Evolutionary conservation across 2,329 filamentous ascomycete species (phyloP).

Genomic region (Ascochyta rabiei): DNA sequence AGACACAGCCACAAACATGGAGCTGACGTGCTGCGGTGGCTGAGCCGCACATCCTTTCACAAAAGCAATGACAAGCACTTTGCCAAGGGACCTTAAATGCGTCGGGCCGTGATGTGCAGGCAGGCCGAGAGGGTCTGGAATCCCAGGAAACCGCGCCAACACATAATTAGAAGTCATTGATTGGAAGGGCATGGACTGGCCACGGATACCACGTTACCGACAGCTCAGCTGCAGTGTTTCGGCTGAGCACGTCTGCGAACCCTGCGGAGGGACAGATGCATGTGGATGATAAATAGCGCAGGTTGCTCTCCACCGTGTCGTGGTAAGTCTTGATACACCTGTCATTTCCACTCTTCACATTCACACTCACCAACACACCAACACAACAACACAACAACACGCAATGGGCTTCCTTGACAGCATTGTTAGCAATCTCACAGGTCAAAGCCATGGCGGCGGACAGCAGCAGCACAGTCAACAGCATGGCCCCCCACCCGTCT

Average conservation of each 20-base stretch:
- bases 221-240: not conserved
- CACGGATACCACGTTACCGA: not conserved
- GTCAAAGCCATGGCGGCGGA: constrained; percentile 5
- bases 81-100: constrained; percentile 10
- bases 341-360: not conserved
- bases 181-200: constrained; percentile 7
- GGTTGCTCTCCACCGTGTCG: not conserved
- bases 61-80: constrained; percentile 8
- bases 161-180: constrained; percentile 4
- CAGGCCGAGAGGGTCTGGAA: constrained; percentile 11
- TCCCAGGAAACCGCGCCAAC: not conserved
- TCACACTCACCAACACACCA: not conserved
- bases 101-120: constrained; percentile 8
- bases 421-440: constrained; percentile 26
- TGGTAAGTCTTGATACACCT: not conserved
- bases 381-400: not conserved
- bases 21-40: constrained; percentile 1
- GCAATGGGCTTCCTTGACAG: constrained; percentile 31
- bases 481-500: constrained; percentile 34
- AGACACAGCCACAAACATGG: constrained; percentile 1
- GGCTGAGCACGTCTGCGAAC: not conserved
- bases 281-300: constrained; percentile 18
- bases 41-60: constrained; percentile 1
- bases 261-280: constrained; percentile 5
- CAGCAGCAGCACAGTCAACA: constrained; percentile 12